These are phyloP conservation scores for Clavispora santaluciae DNA, from an alignment of 805 yeast genomes.

Conservation along the genomic window DNA sequence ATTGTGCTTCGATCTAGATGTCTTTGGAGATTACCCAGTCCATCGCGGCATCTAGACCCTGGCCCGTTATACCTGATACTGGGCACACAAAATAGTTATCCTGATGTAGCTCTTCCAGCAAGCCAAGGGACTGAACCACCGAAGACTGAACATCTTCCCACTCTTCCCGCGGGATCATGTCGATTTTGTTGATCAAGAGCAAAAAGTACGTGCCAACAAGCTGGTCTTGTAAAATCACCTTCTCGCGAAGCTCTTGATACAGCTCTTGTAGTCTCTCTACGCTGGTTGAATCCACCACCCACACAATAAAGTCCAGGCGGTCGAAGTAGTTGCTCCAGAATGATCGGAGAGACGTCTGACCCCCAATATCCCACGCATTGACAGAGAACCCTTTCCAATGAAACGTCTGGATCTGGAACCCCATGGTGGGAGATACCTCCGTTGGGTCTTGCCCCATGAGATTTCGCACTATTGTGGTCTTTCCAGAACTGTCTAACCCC, in stretches of 20 bases:
- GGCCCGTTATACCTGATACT: conserved; percentile 35
- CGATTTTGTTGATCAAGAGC: conserved; percentile 72
- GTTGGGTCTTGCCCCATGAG: conserved; percentile 47
- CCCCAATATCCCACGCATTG: conserved; percentile 88
- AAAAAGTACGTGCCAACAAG: conserved; percentile 66
- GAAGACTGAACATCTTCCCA: conserved; percentile 8
- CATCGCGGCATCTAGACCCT: conserved; percentile 21
- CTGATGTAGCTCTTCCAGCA: conserved; percentile 11
- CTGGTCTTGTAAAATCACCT: conserved; percentile 60
- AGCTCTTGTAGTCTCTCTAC: conserved; percentile 62
- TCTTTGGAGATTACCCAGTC: conserved; percentile 20
- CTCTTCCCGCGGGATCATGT: conserved; percentile 37
- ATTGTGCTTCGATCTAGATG: conserved; percentile 1
- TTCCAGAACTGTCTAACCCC: conserved; percentile 90
- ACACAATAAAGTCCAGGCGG: conserved; percentile 63
- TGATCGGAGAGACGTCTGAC: conserved; percentile 36
- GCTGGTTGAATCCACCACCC: conserved; percentile 78
- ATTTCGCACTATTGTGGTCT: conserved; percentile 72
- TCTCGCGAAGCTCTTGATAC: conserved; percentile 54
- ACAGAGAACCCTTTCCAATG: conserved; percentile 39
- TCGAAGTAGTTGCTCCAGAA: conserved; percentile 85
- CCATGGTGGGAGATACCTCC: conserved; percentile 82
- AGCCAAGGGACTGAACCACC: conserved; percentile 9
- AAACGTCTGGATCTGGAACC: conserved; percentile 73
- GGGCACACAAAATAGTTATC: conserved; percentile 24